Base-by-base conservation (phyloP, 345 rosid genomes). In the Excoecaria cochinchinensis region DNA sequence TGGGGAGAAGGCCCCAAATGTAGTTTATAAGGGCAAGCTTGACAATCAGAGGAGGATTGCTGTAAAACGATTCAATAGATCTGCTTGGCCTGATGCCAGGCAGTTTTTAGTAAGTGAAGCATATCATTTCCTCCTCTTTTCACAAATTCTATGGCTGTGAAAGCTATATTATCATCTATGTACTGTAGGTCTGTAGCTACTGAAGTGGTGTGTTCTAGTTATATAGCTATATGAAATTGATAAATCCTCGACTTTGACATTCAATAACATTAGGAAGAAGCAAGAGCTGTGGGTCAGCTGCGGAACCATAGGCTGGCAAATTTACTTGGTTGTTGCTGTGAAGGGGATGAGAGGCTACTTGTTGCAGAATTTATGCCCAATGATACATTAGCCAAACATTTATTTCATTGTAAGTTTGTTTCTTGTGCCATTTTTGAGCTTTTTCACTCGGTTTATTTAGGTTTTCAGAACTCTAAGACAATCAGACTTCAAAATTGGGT, bases 261-360 rank as follows among this genome's bases (percentile, higher is more conserved):
- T 70, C 25, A 13, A 31, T 76, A 67, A 61, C 65, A 75, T 48
- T 69, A 85, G 87, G 85, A 85, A 50, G 87, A 85, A 78, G 85
- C 87, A 70, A 85, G 78, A 80, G 75, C 84, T 17, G 87, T 85
- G 6, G 87, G 87, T 61, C 85, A 75, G 79, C 87, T 85, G 16
- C 84, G 87, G 56, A 82, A 71, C 61, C 79, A 82, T 44, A 82
- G 84, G 77, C 77, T 85, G 77, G 85, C 85, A 56, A 85, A 85
- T 76, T 82, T 85, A 76, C 78, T 85, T 42, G 87, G 87, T 24
- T 85, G 84, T 78, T 85, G 87, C 65, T 82, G 82, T 75, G 85
- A 85, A 80, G 85, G 85, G 46, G 85, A 85, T 7, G 87, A 85
- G 80, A 80, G 87, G 79, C 77, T 85, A 50, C 85, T 85, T 16